A percentile compares a stretch with the other conserved stretches of the same genome.
Evolutionary conservation across 2,329 filamentous ascomycete species (phyloP).

Genomic region (Bipolaris cookei): DNA sequence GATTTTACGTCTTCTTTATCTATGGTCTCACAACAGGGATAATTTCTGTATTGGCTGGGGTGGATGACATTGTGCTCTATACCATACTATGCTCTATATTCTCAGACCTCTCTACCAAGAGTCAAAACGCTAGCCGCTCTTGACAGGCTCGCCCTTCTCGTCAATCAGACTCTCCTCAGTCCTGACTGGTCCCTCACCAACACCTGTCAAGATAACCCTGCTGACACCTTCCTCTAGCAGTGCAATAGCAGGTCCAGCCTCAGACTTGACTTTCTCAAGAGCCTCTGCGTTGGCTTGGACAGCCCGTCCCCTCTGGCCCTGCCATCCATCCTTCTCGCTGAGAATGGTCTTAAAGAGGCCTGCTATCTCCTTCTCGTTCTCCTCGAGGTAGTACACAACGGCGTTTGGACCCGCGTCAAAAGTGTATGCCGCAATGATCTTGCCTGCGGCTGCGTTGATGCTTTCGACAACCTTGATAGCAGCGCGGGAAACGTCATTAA

Average conservation of each 20-base stretch:
- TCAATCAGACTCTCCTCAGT: conserved; percentile 78
- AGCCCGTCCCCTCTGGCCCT: conserved; percentile 59
- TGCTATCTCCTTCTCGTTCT: conserved; percentile 74
- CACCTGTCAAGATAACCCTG: conserved; percentile 87
- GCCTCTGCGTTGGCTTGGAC: conserved; percentile 60
- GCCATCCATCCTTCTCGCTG: conserved; percentile 73
- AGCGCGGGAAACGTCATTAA: conserved; percentile 90
- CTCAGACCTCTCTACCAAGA: conserved; percentile 3
- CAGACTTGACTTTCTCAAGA: conserved; percentile 66
- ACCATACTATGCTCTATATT: conserved; percentile 13
- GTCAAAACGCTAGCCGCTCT: conserved; percentile 14
- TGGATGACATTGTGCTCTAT: background rate
- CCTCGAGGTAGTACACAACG: conserved; percentile 91
- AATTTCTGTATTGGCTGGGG: background rate
- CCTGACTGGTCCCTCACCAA: conserved; percentile 86
- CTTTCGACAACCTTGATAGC: conserved; percentile 88
- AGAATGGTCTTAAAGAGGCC: conserved; percentile 77
- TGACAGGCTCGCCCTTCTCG: conserved; percentile 57
- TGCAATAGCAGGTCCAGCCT: conserved; percentile 47
- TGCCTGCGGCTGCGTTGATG: conserved; percentile 81
- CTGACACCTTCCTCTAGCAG: conserved; percentile 78
- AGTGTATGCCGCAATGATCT: conserved; percentile 87
- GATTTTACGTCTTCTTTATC: background rate
- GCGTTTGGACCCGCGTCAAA: conserved; percentile 98
- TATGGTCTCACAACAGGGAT: background rate